Conservation (phyloP, 2,329 filamentous ascomycete genomes). For the Phaeosphaeriaceae sp. region DNA sequence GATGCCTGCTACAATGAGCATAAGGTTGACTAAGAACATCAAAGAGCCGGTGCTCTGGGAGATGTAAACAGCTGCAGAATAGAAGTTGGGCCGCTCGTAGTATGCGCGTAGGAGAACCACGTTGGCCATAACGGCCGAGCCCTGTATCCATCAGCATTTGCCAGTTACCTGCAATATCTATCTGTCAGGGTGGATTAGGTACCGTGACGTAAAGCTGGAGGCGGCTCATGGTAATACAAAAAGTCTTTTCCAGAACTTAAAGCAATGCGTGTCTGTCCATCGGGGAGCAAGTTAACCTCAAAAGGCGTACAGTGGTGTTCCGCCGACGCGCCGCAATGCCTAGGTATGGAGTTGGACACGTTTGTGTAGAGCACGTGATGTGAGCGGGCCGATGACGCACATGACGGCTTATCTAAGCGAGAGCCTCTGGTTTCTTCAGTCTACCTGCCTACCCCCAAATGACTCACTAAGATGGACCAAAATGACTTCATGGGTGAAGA, state of each 20-base stretch:
- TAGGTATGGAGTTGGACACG: conserved; percentile 11
- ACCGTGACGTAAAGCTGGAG: conserved; percentile 46
- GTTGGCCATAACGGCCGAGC: conserved; percentile 82
- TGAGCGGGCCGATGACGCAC: not conserved
- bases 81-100: conserved; percentile 95
- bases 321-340: conserved; percentile 11
- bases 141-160: conserved; percentile 35
- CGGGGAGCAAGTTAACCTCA: conserved; percentile 11
- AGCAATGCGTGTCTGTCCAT: conserved; percentile 18
- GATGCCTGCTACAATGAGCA: conserved; percentile 78
- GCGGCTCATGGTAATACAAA: conserved; percentile 35
- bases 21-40: conserved; percentile 91
- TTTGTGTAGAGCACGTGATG: conserved; percentile 16
- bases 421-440: not conserved
- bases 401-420: too few species aligned
- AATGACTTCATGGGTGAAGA: too few species aligned
- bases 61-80: conserved; percentile 95
- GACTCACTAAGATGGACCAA: too few species aligned
- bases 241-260: conserved; percentile 9
- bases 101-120: conserved; percentile 88
- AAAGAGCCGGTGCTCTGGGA: conserved; percentile 95
- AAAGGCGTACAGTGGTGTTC: conserved; percentile 12
- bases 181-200: conserved; percentile 7
- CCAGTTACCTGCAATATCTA: not conserved
- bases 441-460: too few species aligned